These are phyloP conservation scores for Epichloe gansuensis DNA, from an alignment of 2,329 filamentous ascomycete genomes.

Conservation along the genomic window DNA sequence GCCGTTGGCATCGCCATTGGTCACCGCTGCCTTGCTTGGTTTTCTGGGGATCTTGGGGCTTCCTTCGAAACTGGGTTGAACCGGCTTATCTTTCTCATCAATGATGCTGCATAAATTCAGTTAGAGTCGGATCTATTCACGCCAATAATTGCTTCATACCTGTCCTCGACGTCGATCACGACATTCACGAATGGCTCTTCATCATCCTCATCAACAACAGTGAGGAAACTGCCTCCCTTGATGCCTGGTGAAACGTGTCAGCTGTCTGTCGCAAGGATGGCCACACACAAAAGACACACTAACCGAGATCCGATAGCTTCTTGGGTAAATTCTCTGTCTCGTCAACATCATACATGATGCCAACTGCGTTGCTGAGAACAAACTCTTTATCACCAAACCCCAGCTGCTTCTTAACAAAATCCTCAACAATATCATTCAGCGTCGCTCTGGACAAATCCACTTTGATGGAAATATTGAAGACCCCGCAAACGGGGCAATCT, in stretches of 20 bases:
- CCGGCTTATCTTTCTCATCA: conserved; percentile 38
- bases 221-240: conserved; percentile 62
- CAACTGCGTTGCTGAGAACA: conserved; percentile 59
- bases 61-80: conserved; percentile 34
- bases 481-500: conserved; percentile 72
- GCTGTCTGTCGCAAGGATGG: background rate
- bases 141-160: conserved; percentile 30
- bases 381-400: conserved; percentile 71
- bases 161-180: conserved; percentile 54
- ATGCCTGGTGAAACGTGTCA: conserved; percentile 42
- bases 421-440: conserved; percentile 66
- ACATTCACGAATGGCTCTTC: conserved; percentile 67
- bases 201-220: conserved; percentile 73
- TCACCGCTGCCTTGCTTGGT: conserved; percentile 30
- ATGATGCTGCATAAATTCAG: conserved; percentile 27
- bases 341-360: conserved; percentile 80
- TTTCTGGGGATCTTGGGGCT: conserved; percentile 40
- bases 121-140: background rate
- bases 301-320: conserved; percentile 65
- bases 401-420: conserved; percentile 56
- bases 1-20: conserved; percentile 28
- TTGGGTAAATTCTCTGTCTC: conserved; percentile 76
- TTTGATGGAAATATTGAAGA: conserved; percentile 53
- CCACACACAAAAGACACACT: conserved; percentile 7
- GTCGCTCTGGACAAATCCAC: conserved; percentile 63